A percentile compares a stretch with the other conserved stretches of the same genome.
Conservation (phyloP, 2,329 filamentous ascomycete genomes). For the Aotearoamyces nothofagi region DNA sequence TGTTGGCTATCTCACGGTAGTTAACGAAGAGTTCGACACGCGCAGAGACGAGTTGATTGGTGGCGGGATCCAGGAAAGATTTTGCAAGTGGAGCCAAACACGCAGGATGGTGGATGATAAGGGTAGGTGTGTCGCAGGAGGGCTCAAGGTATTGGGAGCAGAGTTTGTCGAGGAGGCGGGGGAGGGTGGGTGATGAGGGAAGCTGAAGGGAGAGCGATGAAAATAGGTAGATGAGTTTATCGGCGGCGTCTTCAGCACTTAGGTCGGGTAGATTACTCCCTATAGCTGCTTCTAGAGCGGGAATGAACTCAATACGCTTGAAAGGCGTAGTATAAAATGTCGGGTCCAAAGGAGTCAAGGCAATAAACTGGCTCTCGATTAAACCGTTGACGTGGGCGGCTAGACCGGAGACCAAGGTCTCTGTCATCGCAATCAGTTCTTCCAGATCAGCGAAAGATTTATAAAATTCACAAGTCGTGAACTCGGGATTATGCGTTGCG, state of each 20-base stretch:
- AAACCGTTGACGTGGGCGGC: slow-evolving; percentile 32
- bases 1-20: slow-evolving; percentile 77
- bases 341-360: slow-evolving; percentile 32
- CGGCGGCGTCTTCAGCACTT: slow-evolving; percentile 32
- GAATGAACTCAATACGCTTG: slow-evolving; percentile 64
- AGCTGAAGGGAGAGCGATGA: slow-evolving; percentile 28
- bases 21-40: slow-evolving; percentile 75
- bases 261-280: slow-evolving; percentile 27
- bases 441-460: slow-evolving; percentile 66
- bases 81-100: slow-evolving; percentile 87
- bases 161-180: slow-evolving; percentile 69
- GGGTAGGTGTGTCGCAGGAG: slow-evolving; percentile 55
- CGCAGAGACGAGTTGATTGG: slow-evolving; percentile 60
- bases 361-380: slow-evolving; percentile 28
- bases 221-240: slow-evolving; percentile 41
- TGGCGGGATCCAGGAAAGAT: slow-evolving; percentile 59
- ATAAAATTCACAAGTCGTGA: slow-evolving; percentile 96
- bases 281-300: slow-evolving; percentile 56
- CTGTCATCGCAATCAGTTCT: slow-evolving; percentile 62
- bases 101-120: slow-evolving; percentile 80
- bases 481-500: slow-evolving; percentile 89
- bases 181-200: slow-evolving; percentile 38
- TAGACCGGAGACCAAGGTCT: slow-evolving; percentile 49
- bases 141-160: slow-evolving; percentile 67
- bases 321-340: slow-evolving; percentile 38